A percentile compares a stretch with the other conserved stretches of the same genome.
phyloP scores from a whole-genome alignment of 108 stramenopile genomes.

The Pseudonitzschia delicatissima region DNA sequence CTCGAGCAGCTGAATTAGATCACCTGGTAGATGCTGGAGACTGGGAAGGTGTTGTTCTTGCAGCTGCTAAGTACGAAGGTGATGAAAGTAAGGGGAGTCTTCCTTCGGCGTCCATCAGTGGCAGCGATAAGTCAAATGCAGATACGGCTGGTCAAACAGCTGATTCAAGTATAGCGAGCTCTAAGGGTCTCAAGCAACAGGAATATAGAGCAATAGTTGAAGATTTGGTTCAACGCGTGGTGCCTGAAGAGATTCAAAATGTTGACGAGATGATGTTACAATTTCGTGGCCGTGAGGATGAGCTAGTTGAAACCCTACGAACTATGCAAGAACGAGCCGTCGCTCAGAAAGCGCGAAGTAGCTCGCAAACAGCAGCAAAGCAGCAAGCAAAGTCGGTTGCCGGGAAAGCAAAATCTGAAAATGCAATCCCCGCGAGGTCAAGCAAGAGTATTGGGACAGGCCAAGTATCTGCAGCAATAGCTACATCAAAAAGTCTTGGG shows the following conservation, averaged over 20 bases:
- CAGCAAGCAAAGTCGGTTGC: slow-evolving; percentile 45
- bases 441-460: slow-evolving; percentile 34
- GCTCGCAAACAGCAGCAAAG: slow-evolving; percentile 75
- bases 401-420: slow-evolving; percentile 4
- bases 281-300: slow-evolving; percentile 86
- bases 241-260: slow-evolving; percentile 87
- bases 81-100: slow-evolving; percentile 33
- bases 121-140: slow-evolving; percentile 5
- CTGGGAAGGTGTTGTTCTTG: slow-evolving; percentile 75
- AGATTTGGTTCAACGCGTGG: slow-evolving; percentile 75
- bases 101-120: slow-evolving; percentile 16
- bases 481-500: slow-evolving; percentile 11
- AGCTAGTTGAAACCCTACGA: slow-evolving; percentile 79
- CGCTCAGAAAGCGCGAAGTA: slow-evolving; percentile 72
- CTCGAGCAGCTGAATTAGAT: slow-evolving; percentile 77
- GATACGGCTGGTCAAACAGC: slow-evolving; percentile 17
- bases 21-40: slow-evolving; percentile 85
- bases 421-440: background rate
- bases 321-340: slow-evolving; percentile 87
- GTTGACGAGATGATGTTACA: slow-evolving; percentile 90
- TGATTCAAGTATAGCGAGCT: slow-evolving; percentile 10
- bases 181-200: slow-evolving; percentile 44
- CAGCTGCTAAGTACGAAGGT: slow-evolving; percentile 83
- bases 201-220: slow-evolving; percentile 80
- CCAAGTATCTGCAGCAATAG: slow-evolving; percentile 7